A percentile compares a stretch with the other conserved stretches of the same genome.
These are phyloP conservation scores for Starmera caribaea DNA, from an alignment of 805 yeast genomes.

Conservation along the genomic window DNA sequence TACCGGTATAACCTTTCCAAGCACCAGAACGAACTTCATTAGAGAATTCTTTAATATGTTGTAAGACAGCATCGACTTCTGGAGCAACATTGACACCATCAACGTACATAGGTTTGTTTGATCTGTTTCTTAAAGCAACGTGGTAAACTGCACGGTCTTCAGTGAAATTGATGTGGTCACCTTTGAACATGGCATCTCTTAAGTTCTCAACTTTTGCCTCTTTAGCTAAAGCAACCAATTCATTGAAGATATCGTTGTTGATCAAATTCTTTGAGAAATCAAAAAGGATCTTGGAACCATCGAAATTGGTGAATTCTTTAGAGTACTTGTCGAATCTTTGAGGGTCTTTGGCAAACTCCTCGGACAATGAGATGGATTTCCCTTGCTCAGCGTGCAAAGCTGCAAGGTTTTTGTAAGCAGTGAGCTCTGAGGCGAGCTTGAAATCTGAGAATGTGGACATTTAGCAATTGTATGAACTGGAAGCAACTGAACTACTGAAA, in stretches of 20 bases:
- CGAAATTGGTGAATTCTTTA: conserved; percentile 72
- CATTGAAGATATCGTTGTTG: conserved; percentile 67
- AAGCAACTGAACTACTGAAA: neutral
- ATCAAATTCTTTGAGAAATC: conserved; percentile 94
- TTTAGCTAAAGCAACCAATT: conserved; percentile 71
- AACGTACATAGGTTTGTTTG: conserved; percentile 73
- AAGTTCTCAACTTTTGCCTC: conserved; percentile 82
- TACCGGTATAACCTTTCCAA: conserved; percentile 97
- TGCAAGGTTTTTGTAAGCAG: conserved; percentile 80
- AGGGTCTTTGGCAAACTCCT: conserved; percentile 69
- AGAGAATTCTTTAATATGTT: conserved; percentile 95
- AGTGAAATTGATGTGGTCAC: conserved; percentile 90
- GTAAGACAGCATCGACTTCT: conserved; percentile 84
- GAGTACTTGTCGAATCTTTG: conserved; percentile 69
- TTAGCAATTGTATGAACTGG: neutral
- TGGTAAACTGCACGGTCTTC: conserved; percentile 97
- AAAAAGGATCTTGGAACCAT: conserved; percentile 80
- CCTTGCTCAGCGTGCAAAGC: conserved; percentile 60
- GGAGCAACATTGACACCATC: conserved; percentile 87
- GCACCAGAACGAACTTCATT: conserved; percentile 82
- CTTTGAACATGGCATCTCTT: conserved; percentile 86
- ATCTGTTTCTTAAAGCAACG: conserved; percentile 91
- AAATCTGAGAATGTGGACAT: conserved; percentile 14
- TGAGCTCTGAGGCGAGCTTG: conserved; percentile 58
- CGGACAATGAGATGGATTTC: conserved; percentile 54